These are phyloP conservation scores for Gossypium ekmanianum DNA, from an alignment of 345 rosid species.

Conservation along the genomic window DNA sequence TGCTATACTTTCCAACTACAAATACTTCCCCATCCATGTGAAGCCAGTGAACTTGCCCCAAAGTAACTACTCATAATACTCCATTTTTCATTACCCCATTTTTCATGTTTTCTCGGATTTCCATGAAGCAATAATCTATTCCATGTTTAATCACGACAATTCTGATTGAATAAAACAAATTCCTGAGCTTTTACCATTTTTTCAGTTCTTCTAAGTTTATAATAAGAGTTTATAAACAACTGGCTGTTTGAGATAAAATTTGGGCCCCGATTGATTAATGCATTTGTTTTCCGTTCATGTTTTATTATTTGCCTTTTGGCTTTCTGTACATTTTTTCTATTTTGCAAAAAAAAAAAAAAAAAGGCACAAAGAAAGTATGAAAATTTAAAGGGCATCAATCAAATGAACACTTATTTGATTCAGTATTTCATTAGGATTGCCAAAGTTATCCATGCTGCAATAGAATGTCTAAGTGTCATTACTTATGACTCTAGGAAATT, in stretches of 20 bases:
- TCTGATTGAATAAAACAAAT: not conserved
- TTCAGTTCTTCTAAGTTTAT: conserved; percentile 2
- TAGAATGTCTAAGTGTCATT: not conserved
- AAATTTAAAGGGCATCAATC: not conserved
- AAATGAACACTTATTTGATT: not conserved
- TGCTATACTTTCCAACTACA: conserved; percentile 70
- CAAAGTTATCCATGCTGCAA: not conserved
- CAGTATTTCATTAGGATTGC: not conserved
- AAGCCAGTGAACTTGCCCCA: conserved; percentile 79
- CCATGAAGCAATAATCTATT: conserved; percentile 6
- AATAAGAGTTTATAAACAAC: not conserved
- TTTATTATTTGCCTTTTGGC: not conserved
- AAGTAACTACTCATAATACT: conserved; percentile 41
- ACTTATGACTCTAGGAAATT: not conserved
- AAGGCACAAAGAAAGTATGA: not conserved
- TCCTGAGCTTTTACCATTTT: not conserved
- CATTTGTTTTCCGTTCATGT: not conserved
- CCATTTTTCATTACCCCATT: not conserved
- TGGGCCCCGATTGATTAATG: not conserved
- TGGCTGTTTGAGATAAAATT: not conserved
- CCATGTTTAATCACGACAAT: not conserved
- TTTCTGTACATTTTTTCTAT: no score
- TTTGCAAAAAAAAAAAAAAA: not conserved
- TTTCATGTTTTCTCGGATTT: not conserved
- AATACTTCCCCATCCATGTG: conserved; percentile 64